phyloP scores from a whole-genome alignment of 169 alveolate species.

The Cyclospora cayetanensis region DNA sequence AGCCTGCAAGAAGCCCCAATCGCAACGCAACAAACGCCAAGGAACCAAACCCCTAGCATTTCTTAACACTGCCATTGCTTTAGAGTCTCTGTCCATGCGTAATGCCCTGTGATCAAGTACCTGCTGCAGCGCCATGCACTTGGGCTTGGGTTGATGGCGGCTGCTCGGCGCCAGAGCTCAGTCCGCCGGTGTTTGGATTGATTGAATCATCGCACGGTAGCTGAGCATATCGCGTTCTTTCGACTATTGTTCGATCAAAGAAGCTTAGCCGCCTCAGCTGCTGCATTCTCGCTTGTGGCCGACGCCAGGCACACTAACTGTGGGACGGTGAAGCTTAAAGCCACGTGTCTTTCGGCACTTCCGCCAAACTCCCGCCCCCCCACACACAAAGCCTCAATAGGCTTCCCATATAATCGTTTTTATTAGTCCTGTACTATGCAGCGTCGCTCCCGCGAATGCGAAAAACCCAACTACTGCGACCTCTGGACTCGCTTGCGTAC shows the following conservation, averaged over 20 bases:
- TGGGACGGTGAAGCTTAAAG: background rate
- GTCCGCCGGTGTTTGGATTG: background rate
- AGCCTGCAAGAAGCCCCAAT: background rate
- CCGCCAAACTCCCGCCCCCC: background rate
- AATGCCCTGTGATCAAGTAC: background rate
- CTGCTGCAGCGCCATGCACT: constrained; percentile 55
- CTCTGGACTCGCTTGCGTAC: background rate
- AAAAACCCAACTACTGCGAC: background rate
- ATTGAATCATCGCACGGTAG: background rate
- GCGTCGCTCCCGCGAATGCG: background rate
- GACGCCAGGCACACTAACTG: background rate
- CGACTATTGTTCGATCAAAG: constrained; percentile 62
- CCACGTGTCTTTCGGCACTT: background rate
- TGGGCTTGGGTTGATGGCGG: background rate
- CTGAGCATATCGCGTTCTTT: background rate
- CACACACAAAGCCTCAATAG: background rate
- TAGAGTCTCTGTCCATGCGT: background rate
- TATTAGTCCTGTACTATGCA: background rate
- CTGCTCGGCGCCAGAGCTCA: background rate
- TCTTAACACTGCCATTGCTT: background rate
- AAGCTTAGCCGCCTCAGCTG: constrained; percentile 67
- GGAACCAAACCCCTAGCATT: background rate
- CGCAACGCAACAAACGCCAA: background rate
- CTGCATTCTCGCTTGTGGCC: constrained; percentile 32
- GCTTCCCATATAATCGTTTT: background rate